Percentiles rank a stretch among this genome's conserved stretches.
Conservation (phyloP, 2,329 filamentous ascomycete genomes). For the Pezizomycotina sp. region DNA sequence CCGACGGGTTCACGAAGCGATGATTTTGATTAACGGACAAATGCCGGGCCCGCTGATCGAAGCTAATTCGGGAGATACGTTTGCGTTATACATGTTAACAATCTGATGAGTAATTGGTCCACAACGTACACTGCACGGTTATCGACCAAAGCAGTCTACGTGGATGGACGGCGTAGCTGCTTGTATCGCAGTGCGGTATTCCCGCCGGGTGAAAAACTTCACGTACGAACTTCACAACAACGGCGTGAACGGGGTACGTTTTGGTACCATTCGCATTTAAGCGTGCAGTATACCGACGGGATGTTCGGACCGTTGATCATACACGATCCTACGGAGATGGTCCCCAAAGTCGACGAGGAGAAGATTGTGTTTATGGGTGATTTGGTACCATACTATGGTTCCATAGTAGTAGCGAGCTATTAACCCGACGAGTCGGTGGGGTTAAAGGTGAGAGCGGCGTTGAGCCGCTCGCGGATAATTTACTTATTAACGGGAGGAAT, state of each 20-base stretch:
- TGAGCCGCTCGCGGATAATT: too few species aligned
- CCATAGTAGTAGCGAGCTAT: background rate
- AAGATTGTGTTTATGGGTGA: background rate
- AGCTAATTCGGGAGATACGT: constrained; percentile 32
- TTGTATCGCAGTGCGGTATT: too few species aligned
- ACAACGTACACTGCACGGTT: too few species aligned
- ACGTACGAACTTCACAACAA: too few species aligned
- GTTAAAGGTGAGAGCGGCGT: background rate
- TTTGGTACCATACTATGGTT: constrained; percentile 2
- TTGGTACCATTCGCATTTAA: constrained; percentile 4
- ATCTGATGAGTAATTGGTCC: too few species aligned
- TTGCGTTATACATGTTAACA: too few species aligned
- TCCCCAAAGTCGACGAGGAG: background rate
- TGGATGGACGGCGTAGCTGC: too few species aligned
- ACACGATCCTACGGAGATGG: background rate
- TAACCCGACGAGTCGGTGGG: too few species aligned
- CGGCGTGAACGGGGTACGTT: background rate
- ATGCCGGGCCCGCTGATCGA: constrained; percentile 34
- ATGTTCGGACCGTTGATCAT: constrained; percentile 1
- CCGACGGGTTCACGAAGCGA: too few species aligned
- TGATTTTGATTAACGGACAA: constrained; percentile 32
- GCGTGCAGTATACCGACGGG: background rate
- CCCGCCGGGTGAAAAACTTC: too few species aligned
- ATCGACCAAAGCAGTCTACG: too few species aligned
- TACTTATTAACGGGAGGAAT: constrained; percentile 2